A percentile compares a stretch with the other conserved stretches of the same genome.
Conservation (phyloP, 2,329 filamentous ascomycete species). For the Penicillium sp. region DNA sequence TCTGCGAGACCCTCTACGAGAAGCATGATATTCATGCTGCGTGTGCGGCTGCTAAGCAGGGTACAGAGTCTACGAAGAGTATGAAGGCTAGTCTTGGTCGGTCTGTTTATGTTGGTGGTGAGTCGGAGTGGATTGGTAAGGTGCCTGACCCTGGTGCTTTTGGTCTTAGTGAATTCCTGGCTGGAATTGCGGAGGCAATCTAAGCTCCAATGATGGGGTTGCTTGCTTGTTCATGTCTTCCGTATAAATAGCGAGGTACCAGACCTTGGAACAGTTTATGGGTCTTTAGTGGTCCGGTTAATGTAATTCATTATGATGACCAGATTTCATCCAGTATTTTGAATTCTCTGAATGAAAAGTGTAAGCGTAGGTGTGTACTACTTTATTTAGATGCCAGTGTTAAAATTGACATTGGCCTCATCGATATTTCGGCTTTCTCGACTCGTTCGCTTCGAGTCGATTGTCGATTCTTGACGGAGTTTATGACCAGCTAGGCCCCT, state of each 20-base stretch:
- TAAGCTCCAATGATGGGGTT: slow-evolving; percentile 14
- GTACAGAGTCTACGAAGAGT: slow-evolving; percentile 79
- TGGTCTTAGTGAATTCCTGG: slow-evolving; percentile 82
- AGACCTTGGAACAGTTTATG: neutral
- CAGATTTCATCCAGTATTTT: neutral
- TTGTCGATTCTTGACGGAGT: no score
- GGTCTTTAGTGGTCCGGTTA: slow-evolving; percentile 9
- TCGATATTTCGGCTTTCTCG: no score
- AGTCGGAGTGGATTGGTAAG: slow-evolving; percentile 63
- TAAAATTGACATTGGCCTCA: no score
- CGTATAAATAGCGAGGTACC: slow-evolving; percentile 34
- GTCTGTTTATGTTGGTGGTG: slow-evolving; percentile 76
- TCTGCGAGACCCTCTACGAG: slow-evolving; percentile 68
- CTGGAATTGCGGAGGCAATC: slow-evolving; percentile 65
- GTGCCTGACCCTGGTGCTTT: slow-evolving; percentile 72
- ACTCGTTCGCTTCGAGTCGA: no score
- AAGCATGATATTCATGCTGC: slow-evolving; percentile 69
- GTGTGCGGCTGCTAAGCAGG: slow-evolving; percentile 70
- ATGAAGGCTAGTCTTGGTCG: slow-evolving; percentile 89
- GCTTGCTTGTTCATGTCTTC: slow-evolving; percentile 9
- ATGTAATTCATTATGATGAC: slow-evolving; percentile 21
- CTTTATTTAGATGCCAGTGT: no score
- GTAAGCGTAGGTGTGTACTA: no score
- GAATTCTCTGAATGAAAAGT: neutral
- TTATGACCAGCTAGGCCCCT: no score